Evolutionary conservation across 2,329 filamentous ascomycete genomes (phyloP), one percentile per base, ranked within the genome.

Genomic region (Cercospora nicotianae): DNA sequence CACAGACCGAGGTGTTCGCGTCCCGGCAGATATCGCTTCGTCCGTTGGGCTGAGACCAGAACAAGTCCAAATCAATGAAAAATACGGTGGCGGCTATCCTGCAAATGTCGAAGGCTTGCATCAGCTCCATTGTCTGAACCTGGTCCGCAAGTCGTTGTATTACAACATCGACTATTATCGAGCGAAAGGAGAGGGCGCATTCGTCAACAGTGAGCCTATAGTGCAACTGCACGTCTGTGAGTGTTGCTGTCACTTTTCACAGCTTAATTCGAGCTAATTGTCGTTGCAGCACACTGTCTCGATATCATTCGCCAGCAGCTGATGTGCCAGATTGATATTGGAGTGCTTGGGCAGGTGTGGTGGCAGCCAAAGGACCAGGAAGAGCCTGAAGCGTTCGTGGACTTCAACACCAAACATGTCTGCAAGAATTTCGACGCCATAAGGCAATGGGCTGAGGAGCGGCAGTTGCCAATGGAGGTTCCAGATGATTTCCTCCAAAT

Each of bases 261-360:
- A 45, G 61, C 12, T 45, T 33, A 8, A 12, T 36, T 18, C 48
- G 16, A 12, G 36, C 69, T 70, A 31, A 70, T 33, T 6, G 10
- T 30, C 28, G 18, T n/a, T 20, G 30, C 60, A 85, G 83, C 84
- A 5, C 87, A 90, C 68, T 90, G 88, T 67, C 79, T 90, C 33
- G 88, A 90, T 69, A 86, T 86, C 5, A 70, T 90, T 60, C 84
- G 87, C 0, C 87, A 90, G 74, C 85, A 88, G n/a, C 81, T 90
- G 12, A 89, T 89, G 86, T 90, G 87, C 77, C 86, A 84, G 26
- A 81, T 86, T 28, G 88, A 90, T 71, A 84, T 86, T 4, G 87
- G 83, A 1, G 83, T 90, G 0, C 80, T 89, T 0, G 87, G 87
- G 10, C 87, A 90, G 72, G 83, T 89, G 5, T 90, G 87, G 87